These are phyloP conservation scores for Lentinula novae-zelandiae DNA, from an alignment of 1,284 basidiomycete species.

Conservation along the genomic window DNA sequence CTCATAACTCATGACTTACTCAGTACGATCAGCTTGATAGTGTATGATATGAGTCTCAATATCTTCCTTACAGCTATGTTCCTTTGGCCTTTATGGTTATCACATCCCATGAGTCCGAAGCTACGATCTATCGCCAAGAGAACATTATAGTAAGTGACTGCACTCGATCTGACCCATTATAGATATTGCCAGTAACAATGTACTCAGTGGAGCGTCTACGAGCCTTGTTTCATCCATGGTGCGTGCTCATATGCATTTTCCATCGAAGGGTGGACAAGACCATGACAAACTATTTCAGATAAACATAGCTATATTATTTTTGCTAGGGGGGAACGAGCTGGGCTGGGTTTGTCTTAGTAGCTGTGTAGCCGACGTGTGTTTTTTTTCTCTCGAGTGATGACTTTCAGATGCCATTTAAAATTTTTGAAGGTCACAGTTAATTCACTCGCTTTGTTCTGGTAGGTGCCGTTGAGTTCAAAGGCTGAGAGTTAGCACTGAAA, in stretches of 20 bases:
- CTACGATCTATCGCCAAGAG: constrained; percentile 7
- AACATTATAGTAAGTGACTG: constrained; percentile 7
- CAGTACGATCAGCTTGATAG: constrained; percentile 8
- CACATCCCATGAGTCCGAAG: constrained; percentile 9
- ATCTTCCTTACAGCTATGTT: constrained; percentile 14
- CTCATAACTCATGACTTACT: not conserved
- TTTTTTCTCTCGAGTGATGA: not conserved
- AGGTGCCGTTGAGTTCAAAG: not conserved
- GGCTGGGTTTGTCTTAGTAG: constrained; percentile 13
- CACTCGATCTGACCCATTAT: not conserved
- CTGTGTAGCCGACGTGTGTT: constrained; percentile 10
- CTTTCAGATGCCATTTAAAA: not conserved
- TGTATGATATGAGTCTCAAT: constrained; percentile 11
- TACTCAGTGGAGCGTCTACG: constrained; percentile 5
- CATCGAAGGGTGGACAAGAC: not conserved
- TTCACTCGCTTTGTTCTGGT: constrained; percentile 6
- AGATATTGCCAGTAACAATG: not conserved
- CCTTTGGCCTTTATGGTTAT: constrained; percentile 12
- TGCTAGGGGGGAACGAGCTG: constrained; percentile 8
- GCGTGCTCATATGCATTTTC: not conserved
- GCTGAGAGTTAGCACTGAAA: not conserved
- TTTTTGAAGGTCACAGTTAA: not conserved
- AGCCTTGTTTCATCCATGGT: constrained; percentile 13
- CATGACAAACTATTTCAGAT: not conserved
- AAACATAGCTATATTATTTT: constrained; percentile 9